Percentiles rank a stretch among this genome's conserved stretches.
These are phyloP conservation scores for Aphanomyces stellatus DNA, from an alignment of 352 stramenopile species.

Conservation along the genomic window DNA sequence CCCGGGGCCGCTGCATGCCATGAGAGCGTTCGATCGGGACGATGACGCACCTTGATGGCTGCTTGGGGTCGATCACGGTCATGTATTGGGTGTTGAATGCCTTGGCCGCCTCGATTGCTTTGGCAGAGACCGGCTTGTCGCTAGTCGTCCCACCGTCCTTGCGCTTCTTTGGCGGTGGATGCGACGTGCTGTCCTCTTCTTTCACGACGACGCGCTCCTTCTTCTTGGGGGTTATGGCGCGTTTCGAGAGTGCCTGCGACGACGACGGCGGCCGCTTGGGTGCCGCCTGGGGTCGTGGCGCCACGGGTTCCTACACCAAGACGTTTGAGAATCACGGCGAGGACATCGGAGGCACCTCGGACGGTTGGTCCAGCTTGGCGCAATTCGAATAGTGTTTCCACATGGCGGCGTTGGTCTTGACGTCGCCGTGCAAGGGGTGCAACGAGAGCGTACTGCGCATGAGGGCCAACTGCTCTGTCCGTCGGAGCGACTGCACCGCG, in stretches of 20 bases:
- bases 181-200: background rate
- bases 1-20: background rate
- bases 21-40: background rate
- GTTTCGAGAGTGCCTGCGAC: too few species aligned
- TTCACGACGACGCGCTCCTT: background rate
- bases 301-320: too few species aligned
- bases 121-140: background rate
- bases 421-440: background rate
- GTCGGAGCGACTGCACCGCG: constrained; percentile 3
- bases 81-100: constrained; percentile 12
- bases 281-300: too few species aligned
- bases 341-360: too few species aligned
- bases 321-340: too few species aligned
- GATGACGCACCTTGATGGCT: background rate
- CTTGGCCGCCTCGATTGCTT: background rate
- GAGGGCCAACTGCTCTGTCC: constrained; percentile 7
- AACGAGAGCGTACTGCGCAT: background rate
- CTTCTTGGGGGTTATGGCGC: too few species aligned
- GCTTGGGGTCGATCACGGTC: background rate
- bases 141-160: background rate
- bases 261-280: too few species aligned
- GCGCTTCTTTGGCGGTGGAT: background rate
- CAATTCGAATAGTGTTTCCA: constrained; percentile 14
- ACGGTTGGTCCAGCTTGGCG: background rate
- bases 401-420: background rate